phyloP scores from a whole-genome alignment of 352 stramenopile species.

The Pythium aphanidermatum region DNA sequence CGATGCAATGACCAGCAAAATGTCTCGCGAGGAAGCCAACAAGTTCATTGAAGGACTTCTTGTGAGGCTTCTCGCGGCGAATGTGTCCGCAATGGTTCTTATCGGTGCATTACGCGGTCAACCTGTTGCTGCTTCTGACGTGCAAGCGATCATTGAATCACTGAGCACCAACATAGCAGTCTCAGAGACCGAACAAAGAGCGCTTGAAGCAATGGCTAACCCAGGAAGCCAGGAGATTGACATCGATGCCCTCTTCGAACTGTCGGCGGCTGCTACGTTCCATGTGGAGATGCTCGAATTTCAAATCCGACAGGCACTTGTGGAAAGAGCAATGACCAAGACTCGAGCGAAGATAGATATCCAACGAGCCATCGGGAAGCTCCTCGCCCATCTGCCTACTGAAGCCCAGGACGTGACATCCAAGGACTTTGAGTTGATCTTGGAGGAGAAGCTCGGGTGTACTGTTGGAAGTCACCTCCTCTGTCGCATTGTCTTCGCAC shows the following conservation, averaged over 20 bases:
- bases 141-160: no score
- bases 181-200: no score
- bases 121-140: no score
- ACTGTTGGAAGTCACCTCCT: conserved; percentile 17
- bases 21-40: neutral
- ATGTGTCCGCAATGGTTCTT: no score
- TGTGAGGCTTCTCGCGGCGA: conserved; percentile 4
- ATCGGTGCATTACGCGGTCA: no score
- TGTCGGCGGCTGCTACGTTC: conserved; percentile 25
- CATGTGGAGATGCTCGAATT: conserved; percentile 42
- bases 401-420: conserved; percentile 12
- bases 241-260: conserved; percentile 11
- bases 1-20: no score
- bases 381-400: conserved; percentile 14
- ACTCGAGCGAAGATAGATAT: conserved; percentile 23
- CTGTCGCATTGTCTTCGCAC: conserved; percentile 24
- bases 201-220: no score
- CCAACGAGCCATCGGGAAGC: conserved; percentile 19
- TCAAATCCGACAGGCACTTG: conserved; percentile 30
- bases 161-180: no score
- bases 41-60: conserved; percentile 6
- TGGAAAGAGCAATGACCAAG: conserved; percentile 15
- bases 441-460: conserved; percentile 33
- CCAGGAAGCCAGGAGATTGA: conserved; percentile 2
- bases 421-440: conserved; percentile 18